Conservation (phyloP, 768 basidiomycete species). For the Leucosporidium yakuticum region DNA sequence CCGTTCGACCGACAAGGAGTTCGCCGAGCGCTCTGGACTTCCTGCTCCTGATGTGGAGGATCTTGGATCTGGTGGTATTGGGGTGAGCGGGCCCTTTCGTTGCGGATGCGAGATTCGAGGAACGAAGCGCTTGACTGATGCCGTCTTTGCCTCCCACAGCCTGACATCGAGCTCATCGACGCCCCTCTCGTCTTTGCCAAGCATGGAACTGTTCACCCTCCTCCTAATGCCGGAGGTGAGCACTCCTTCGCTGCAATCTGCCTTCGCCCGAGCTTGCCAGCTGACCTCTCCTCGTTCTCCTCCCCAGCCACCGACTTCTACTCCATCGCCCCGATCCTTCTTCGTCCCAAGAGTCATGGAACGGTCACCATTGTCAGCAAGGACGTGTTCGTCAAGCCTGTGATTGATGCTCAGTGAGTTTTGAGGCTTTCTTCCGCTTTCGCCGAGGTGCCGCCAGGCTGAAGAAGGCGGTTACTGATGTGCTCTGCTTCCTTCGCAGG, state of each 20-base stretch:
- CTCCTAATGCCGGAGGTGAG: neutral
- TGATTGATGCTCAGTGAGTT: constrained; percentile 22
- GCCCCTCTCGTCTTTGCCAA: constrained; percentile 17
- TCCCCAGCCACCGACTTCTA: constrained; percentile 12
- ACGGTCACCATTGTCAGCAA: constrained; percentile 16
- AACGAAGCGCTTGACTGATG: no score
- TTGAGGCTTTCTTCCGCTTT: neutral
- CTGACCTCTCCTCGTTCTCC: neutral
- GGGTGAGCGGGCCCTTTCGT: neutral
- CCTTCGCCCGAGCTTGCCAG: no score
- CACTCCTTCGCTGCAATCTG: neutral
- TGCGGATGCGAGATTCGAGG: neutral
- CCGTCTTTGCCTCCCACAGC: neutral
- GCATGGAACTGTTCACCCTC: neutral
- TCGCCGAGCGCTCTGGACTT: neutral
- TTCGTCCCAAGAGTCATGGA: constrained; percentile 24
- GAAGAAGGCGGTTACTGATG: no score
- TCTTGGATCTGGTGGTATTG: neutral
- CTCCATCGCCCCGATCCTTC: constrained; percentile 12
- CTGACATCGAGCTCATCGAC: constrained; percentile 30
- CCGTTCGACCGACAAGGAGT: constrained; percentile 11
- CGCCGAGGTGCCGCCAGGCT: no score
- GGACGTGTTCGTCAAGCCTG: constrained; percentile 17
- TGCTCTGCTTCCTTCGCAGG: neutral
- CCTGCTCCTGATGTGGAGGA: neutral